Evolutionary conservation across 2,329 filamentous ascomycete genomes (phyloP).

Genomic region (Teratosphaeriaceae sp.): DNA sequence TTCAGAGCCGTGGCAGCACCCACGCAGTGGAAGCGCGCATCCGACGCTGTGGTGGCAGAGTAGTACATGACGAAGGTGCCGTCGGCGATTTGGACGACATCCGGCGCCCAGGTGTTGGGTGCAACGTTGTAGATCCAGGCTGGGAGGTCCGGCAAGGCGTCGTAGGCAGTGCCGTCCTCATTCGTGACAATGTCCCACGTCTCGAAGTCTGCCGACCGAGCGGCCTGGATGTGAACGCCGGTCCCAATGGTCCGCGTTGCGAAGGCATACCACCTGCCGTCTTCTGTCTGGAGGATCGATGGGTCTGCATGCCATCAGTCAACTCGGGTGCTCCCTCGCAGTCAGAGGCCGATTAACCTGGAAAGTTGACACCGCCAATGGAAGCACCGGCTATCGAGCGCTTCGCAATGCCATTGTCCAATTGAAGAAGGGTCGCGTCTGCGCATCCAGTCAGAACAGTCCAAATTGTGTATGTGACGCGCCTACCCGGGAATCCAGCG

Average conservation of each 20-base stretch:
- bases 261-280: conserved; percentile 52
- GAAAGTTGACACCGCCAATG: conserved; percentile 39
- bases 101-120: conserved; percentile 54
- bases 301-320: conserved; percentile 35
- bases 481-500: no score
- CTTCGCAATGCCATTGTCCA: background rate
- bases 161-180: conserved; percentile 29
- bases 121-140: conserved; percentile 46
- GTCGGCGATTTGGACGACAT: conserved; percentile 39
- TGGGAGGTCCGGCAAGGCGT: conserved; percentile 47
- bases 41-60: conserved; percentile 20
- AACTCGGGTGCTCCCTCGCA: background rate
- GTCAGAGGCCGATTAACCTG: conserved; percentile 25
- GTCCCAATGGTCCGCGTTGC: conserved; percentile 37
- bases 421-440: background rate
- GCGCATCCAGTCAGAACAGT: no score
- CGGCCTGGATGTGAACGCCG: conserved; percentile 47
- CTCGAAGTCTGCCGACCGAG: conserved; percentile 41
- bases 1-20: conserved; percentile 21
- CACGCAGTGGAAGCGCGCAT: conserved; percentile 24
- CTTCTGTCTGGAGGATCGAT: conserved; percentile 39
- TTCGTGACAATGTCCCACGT: conserved; percentile 43
- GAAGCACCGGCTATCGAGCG: background rate
- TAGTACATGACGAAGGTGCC: conserved; percentile 25
- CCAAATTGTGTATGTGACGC: no score